A percentile compares a stretch with the other conserved stretches of the same genome.
Evolutionary conservation across 257 asterid genomes (phyloP).

Genomic region (Solanum rostratum): DNA sequence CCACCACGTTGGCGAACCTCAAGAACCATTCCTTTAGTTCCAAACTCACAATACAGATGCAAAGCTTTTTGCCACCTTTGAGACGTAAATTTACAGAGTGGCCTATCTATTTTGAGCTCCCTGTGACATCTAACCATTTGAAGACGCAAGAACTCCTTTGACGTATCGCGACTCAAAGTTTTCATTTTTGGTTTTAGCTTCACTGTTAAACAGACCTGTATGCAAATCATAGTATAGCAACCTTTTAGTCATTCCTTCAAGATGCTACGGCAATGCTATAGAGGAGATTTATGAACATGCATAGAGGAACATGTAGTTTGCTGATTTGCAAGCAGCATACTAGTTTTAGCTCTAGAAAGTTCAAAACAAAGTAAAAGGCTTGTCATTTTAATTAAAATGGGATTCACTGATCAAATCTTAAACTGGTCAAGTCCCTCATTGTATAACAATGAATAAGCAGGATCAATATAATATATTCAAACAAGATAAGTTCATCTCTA

Average conservation of each 20-base stretch:
- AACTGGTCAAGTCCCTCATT: not conserved
- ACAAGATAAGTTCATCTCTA: not conserved
- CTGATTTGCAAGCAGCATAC: not conserved
- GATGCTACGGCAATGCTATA: not conserved
- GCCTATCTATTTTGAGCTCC: slow-evolving; percentile 62
- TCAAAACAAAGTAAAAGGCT: not conserved
- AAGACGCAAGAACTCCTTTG: slow-evolving; percentile 56
- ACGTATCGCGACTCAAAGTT: slow-evolving; percentile 13
- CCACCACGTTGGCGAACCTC: slow-evolving; percentile 62
- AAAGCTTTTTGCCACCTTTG: slow-evolving; percentile 55
- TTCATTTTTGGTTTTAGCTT: slow-evolving; percentile 19
- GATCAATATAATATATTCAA: not conserved
- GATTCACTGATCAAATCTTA: not conserved
- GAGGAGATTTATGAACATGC: not conserved
- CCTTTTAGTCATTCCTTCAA: not conserved
- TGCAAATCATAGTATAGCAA: slow-evolving; percentile 1
- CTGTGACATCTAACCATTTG: slow-evolving; percentile 54
- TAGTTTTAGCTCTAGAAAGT: not conserved
- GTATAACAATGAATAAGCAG: not conserved
- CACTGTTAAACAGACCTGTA: slow-evolving; percentile 56
- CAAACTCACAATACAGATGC: slow-evolving; percentile 82
- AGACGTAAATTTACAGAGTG: slow-evolving; percentile 27
- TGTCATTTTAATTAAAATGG: not conserved
- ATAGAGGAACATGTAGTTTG: not conserved
- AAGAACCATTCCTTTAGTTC: slow-evolving; percentile 60